These are phyloP conservation scores for Aspergillus fumigatiaffinis DNA, from an alignment of 2,329 filamentous ascomycete species.

Conservation along the genomic window DNA sequence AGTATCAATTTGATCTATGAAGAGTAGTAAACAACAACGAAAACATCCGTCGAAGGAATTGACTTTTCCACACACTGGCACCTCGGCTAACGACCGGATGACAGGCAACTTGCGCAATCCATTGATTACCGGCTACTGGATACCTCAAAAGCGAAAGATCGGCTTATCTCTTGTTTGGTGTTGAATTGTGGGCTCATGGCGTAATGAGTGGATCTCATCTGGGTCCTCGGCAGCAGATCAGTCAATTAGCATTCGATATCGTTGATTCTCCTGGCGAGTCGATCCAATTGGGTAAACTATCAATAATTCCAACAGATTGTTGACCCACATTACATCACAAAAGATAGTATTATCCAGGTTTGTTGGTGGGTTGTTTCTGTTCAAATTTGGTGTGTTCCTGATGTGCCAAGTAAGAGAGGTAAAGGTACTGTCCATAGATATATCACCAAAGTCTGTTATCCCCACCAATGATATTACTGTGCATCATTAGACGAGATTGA, in stretches of 20 bases:
- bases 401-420: background rate
- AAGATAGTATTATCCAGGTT: background rate
- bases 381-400: background rate
- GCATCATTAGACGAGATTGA: too few relatives aligned
- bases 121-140: background rate
- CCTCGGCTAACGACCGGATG: background rate
- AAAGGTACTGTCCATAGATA: too few relatives aligned
- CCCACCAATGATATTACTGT: background rate
- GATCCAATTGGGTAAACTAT: background rate
- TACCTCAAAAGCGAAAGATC: too few relatives aligned
- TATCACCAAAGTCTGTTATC: too few relatives aligned
- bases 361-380: background rate
- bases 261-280: background rate
- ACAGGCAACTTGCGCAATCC: background rate
- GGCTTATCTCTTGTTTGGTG: too few relatives aligned
- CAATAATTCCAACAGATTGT: background rate
- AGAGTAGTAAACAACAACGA: background rate
- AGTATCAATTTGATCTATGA: background rate
- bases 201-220: background rate
- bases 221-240: background rate
- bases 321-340: background rate
- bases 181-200: background rate
- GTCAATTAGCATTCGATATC: background rate
- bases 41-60: background rate
- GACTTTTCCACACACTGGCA: background rate